Percentiles rank a stretch among this genome's conserved stretches.
phyloP scores from a whole-genome alignment of 805 yeast genomes.

The Metschnikowia noctiluminum region DNA sequence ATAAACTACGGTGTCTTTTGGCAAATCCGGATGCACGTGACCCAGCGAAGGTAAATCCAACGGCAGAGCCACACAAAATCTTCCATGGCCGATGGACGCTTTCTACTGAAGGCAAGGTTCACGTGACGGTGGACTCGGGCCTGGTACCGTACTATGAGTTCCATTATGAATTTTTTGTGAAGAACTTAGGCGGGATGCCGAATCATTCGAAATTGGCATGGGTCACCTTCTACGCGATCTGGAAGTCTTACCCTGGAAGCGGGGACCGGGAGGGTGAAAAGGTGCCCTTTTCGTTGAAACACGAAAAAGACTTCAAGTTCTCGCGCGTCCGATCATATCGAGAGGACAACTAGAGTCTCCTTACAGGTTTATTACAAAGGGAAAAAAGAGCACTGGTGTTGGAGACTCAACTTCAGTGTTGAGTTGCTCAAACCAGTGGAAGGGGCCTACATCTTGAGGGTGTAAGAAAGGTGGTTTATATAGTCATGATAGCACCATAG shows the following conservation, averaged over 20 bases:
- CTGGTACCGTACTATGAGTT: constrained; percentile 59
- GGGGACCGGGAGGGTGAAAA: constrained; percentile 50
- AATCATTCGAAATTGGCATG: constrained; percentile 72
- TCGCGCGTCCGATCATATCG: constrained; percentile 53
- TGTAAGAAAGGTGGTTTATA: too few relatives aligned
- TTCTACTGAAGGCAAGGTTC: constrained; percentile 47
- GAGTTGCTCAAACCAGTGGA: too few relatives aligned
- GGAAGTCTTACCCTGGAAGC: constrained; percentile 34
- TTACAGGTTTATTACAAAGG: too few relatives aligned
- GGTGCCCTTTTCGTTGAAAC: constrained; percentile 51
- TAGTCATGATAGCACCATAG: too few relatives aligned
- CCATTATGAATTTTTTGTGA: constrained; percentile 59
- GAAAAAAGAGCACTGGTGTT: too few relatives aligned
- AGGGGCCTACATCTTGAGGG: too few relatives aligned
- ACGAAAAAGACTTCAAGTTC: constrained; percentile 79
- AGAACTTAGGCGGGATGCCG: constrained; percentile 52
- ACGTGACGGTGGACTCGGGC: constrained; percentile 52
- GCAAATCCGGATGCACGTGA: constrained; percentile 17
- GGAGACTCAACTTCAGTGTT: too few relatives aligned
- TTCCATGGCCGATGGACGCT: constrained; percentile 58
- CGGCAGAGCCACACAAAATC: constrained; percentile 30
- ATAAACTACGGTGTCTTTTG: constrained; percentile 18
- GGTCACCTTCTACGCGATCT: constrained; percentile 57
- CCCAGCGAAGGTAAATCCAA: constrained; percentile 9
- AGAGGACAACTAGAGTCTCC: constrained; percentile 11